Evolutionary conservation across 805 yeast species (phyloP), one percentile per base, ranked within the genome.

Genomic region (Lachancea cidri): DNA sequence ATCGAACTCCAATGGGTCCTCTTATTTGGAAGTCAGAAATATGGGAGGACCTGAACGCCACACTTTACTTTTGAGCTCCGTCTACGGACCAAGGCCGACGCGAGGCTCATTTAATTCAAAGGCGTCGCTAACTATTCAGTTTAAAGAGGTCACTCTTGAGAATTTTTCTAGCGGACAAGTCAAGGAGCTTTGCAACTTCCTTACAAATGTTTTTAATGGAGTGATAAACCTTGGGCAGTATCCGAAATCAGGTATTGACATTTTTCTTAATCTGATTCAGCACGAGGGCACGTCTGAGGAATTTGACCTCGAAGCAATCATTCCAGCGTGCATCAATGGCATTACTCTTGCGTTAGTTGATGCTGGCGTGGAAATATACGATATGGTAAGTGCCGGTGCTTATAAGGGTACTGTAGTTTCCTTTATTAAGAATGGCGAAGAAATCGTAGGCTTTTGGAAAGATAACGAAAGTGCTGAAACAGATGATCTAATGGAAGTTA

Each of bases 1-100:
- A 25, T 72, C 77, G 25, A 83, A 83, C 53, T 80, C 88, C 40
- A 80, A 79, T 53, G 97, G 98, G 2, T 86, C 95, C 16, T 75
- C 94, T 2, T 85, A 83, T 50, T 56, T 86, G 16, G 97, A 89
- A 60, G 71, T 76, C 18, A 75, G 76, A 18, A 40, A 45, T n/a
- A n/a, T n/a, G n/a, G n/a, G n/a, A n/a, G n/a, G n/a, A n/a, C n/a
- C n/a, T n/a, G 25, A 24, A 31, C 74, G 68, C 29, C 56, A 53
- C 29, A 44, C 53, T 2, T 53, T 79, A 35, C 62, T 87, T 4
- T 76, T 81, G 41, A 82, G 83, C 1, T 73, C 87, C 3, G 80
- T 91, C 0, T 85, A 80, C 62, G 98, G 98, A 0, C 98, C 98
- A 3, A 72, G 88, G 49, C 96, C 98, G 5, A 79, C 77, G 46